These are phyloP conservation scores for Penicillium sclerotigenum DNA, from an alignment of 2,329 filamentous ascomycete species.

Conservation along the genomic window DNA sequence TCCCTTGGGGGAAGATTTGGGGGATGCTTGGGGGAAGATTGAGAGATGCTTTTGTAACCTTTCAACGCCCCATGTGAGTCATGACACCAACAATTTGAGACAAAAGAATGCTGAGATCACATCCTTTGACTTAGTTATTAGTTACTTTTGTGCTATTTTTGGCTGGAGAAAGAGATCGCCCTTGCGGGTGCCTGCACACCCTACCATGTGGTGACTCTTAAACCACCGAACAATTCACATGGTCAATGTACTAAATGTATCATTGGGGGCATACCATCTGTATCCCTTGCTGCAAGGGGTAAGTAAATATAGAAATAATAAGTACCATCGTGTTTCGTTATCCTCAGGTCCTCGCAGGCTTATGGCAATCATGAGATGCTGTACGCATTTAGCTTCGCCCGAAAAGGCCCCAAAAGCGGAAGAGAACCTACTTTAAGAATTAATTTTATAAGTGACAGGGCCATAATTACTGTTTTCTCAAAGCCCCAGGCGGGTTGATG, in stretches of 20 bases:
- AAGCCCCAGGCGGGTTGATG: not conserved
- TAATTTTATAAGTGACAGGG: not conserved
- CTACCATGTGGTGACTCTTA: not conserved
- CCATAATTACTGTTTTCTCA: not conserved
- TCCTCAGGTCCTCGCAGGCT: not conserved
- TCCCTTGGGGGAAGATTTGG: not conserved
- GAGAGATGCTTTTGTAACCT: not conserved
- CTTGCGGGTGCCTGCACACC: not conserved
- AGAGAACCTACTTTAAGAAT: not conserved
- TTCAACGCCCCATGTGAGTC: not conserved
- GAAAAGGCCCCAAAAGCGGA: not conserved
- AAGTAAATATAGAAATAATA: not conserved
- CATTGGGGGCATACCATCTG: not conserved
- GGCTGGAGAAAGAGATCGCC: not conserved
- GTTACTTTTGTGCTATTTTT: not conserved
- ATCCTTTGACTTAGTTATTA: not conserved
- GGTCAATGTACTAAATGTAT: not conserved
- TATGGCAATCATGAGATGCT: not conserved
- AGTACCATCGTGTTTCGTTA: not conserved
- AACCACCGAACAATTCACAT: not conserved
- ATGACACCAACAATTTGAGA: not conserved
- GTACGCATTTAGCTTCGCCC: not conserved
- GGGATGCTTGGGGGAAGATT: not conserved
- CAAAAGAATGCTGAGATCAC: not conserved
- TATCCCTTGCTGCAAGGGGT: slow-evolving; percentile 1